Conservation (phyloP, 768 basidiomycete species). For the Rhizopogon vulgaris region DNA sequence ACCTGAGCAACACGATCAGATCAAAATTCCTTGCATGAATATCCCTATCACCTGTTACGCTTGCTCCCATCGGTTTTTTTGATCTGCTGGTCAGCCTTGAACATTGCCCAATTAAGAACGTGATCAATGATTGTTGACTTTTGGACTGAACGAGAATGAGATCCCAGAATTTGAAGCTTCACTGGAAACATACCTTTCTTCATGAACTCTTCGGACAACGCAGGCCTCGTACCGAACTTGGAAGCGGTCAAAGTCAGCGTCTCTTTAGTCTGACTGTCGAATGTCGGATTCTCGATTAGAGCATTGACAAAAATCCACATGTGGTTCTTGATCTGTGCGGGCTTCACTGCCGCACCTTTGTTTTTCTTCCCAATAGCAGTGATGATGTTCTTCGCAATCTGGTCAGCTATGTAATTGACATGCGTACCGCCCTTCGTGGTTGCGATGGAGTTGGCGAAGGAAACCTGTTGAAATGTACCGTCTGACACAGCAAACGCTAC, state of each 20-base stretch:
- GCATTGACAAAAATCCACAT: conserved; percentile 98
- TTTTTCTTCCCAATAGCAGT: conserved; percentile 92
- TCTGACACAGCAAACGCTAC: conserved; percentile 93
- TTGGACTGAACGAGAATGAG: conserved; percentile 44
- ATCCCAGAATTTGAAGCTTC: neutral
- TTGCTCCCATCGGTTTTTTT: conserved; percentile 95
- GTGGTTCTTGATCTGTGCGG: conserved; percentile 91
- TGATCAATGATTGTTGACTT: conserved; percentile 90
- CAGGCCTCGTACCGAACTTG: conserved; percentile 88
- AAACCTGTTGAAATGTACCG: conserved; percentile 87
- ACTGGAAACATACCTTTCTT: conserved; percentile 69
- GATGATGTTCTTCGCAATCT: conserved; percentile 81
- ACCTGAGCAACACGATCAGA: conserved; percentile 36
- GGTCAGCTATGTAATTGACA: conserved; percentile 78
- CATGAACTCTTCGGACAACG: conserved; percentile 85
- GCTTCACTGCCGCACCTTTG: conserved; percentile 91
- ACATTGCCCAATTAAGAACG: conserved; percentile 93
- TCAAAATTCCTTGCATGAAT: neutral
- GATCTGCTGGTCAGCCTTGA: conserved; percentile 92
- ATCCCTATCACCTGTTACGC: conserved; percentile 60
- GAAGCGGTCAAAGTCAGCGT: conserved; percentile 78
- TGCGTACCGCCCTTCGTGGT: conserved; percentile 97
- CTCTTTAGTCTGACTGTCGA: conserved; percentile 99
- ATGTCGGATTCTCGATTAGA: conserved; percentile 94
- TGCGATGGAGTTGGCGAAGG: conserved; percentile 96